Evolutionary conservation across 2,329 filamentous ascomycete species (phyloP).

Genomic region (Basipetospora chlamydospora): DNA sequence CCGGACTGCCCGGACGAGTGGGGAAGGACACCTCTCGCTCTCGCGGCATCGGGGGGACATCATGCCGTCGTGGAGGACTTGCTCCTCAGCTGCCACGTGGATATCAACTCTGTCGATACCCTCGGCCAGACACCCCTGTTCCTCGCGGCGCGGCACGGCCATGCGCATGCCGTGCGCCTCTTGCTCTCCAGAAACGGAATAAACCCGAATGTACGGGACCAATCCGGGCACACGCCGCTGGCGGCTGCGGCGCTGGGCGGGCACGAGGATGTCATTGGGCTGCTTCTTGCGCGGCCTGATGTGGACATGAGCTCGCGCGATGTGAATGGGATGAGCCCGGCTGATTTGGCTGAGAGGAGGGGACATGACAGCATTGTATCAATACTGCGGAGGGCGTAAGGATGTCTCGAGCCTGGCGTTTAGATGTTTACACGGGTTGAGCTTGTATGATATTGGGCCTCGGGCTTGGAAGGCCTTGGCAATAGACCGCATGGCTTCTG

Average conservation of each 20-base stretch:
- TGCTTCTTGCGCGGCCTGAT: neutral
- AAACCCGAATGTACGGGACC: constrained; percentile 1
- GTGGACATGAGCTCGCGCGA: constrained; percentile 1
- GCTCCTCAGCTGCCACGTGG: constrained; percentile 1
- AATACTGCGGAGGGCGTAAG: neutral
- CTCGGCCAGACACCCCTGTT: constrained; percentile 7
- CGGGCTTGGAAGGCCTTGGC: too few species aligned
- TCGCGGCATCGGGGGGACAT: constrained; percentile 13
- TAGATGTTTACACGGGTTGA: too few species aligned
- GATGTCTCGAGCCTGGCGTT: too few species aligned
- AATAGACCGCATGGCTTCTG: too few species aligned
- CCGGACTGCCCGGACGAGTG: constrained; percentile 1
- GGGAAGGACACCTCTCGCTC: constrained; percentile 6
- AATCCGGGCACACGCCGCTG: constrained; percentile 5
- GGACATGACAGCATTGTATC: neutral
- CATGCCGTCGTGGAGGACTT: constrained; percentile 9
- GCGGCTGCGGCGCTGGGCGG: constrained; percentile 5
- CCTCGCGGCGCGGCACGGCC: constrained; percentile 3
- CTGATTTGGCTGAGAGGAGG: constrained; percentile 3
- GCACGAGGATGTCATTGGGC: constrained; percentile 2
- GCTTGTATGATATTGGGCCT: too few species aligned
- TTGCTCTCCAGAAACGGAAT: constrained; percentile 3
- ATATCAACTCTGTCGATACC: constrained; percentile 2
- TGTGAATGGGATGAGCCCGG: neutral
- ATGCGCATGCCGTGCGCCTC: neutral